Evolutionary conservation across 257 asterid genomes (phyloP).

Genomic region (Solanum etuberosum): DNA sequence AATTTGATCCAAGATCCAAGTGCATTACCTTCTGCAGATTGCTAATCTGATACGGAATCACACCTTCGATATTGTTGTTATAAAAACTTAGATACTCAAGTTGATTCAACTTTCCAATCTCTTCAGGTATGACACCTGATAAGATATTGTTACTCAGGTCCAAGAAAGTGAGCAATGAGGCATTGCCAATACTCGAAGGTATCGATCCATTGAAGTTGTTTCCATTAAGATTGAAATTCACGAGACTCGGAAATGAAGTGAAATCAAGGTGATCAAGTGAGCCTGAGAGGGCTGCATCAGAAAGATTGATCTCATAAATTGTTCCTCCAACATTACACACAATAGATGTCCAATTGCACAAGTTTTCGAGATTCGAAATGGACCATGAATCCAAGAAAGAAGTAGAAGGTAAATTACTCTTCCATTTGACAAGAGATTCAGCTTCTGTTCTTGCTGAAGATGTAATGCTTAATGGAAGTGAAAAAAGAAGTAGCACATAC

Average conservation of each 20-base stretch:
- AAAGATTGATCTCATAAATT: conserved; percentile 32
- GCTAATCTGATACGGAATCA: conserved; percentile 53
- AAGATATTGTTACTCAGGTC: conserved; percentile 57
- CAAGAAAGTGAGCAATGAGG: conserved; percentile 36
- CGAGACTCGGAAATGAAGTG: conserved; percentile 28
- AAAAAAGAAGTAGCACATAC: conserved; percentile 7
- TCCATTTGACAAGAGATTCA: conserved; percentile 55
- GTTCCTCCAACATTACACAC: conserved; percentile 32
- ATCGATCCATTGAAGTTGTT: conserved; percentile 52
- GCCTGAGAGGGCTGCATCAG: conserved; percentile 27
- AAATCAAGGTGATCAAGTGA: conserved; percentile 33
- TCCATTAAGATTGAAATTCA: conserved; percentile 19
- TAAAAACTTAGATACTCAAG: conserved; percentile 34
- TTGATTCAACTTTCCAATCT: conserved; percentile 46
- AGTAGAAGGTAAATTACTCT: conserved; percentile 15
- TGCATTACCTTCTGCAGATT: conserved; percentile 37
- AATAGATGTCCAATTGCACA: conserved; percentile 59
- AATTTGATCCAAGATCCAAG: conserved; percentile 65
- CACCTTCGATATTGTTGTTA: conserved; percentile 43
- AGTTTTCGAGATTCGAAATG: conserved; percentile 23
- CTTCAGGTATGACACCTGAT: conserved; percentile 33
- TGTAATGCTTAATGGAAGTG: conserved; percentile 14
- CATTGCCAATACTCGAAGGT: conserved; percentile 48
- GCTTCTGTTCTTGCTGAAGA: conserved; percentile 51
- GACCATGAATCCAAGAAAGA: conserved; percentile 48